Evolutionary conservation across 192 early-diverging fungal genomes (phyloP), one percentile per base, ranked within the genome.

Genomic region (Gigaspora rosea): DNA sequence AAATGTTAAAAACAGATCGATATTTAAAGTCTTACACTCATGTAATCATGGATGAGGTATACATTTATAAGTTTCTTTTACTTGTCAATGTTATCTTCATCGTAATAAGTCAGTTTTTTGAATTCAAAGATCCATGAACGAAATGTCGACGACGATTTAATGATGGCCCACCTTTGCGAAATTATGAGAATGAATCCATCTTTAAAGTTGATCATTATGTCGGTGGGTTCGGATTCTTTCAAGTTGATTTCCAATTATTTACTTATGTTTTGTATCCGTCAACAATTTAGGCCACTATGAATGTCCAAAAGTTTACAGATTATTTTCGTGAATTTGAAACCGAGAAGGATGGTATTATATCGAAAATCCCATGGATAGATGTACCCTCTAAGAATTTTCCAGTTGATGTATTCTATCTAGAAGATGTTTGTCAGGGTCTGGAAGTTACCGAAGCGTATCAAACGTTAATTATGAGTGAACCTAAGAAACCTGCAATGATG

Each of bases 41-140:
- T 54, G 36, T 80, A 13, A 79, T 80, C 50, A 80, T 80, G 76
- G 79, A 80, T 65, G 79, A 80, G 78, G 79, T 80, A 67, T 9
- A 6, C 20, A 5, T 65, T 35, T 27, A 27, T 27, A 27, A 27
- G n/a, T 27, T 27, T 27, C 27, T 0, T 27, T 27, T 27, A n/a
- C 27, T 27, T 27, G 27, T 27, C 27, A 27, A 27, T 27, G 1
- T 27, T 27, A 27, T 27, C 27, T 27, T 27, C 27, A 22, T n/a
- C 20, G 15, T 49, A 47, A 13, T 7, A 49, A 22, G 27, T 7
- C 7, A 47, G 20, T 12, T 32, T 49, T 49, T 0, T 20, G 2
- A n/a, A 48, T 71, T 56, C 16, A 13, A 49, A 79, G 78, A 79
- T 79, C 22, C 78, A 79, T 35, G 79, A 80, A 56, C 61, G 79